Percentiles rank a stretch among this genome's conserved stretches.
These are phyloP conservation scores for Candida pini DNA, from an alignment of 805 yeast genomes.

Conservation along the genomic window DNA sequence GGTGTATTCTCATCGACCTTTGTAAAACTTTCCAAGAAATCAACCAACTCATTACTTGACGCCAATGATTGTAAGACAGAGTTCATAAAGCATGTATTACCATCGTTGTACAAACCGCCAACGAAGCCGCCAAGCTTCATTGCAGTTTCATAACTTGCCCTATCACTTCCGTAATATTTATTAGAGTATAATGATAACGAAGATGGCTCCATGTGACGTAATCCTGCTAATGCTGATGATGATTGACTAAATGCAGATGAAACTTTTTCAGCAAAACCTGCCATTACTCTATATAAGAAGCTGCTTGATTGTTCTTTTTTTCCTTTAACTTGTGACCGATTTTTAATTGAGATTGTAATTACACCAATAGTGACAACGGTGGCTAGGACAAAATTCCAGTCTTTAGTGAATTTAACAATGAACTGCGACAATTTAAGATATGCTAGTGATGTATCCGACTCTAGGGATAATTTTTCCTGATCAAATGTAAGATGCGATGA, in stretches of 20 bases:
- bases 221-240: conserved; percentile 10
- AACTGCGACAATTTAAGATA: too few relatives aligned
- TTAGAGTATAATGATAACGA: not conserved
- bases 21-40: conserved; percentile 47
- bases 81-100: conserved; percentile 94
- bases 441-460: too few relatives aligned
- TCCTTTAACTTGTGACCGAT: conserved; percentile 5
- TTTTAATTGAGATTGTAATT: conserved; percentile 13
- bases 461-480: too few relatives aligned
- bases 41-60: conserved; percentile 55
- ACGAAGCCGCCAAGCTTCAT: conserved; percentile 60
- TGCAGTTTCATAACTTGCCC: conserved; percentile 30
- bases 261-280: conserved; percentile 16
- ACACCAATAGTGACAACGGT: conserved; percentile 15
- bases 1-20: conserved; percentile 6
- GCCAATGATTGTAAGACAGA: conserved; percentile 81
- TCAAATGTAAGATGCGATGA: too few relatives aligned
- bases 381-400: conserved; percentile 15
- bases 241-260: conserved; percentile 15
- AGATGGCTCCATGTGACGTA: not conserved
- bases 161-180: conserved; percentile 1
- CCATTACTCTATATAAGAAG: conserved; percentile 7
- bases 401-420: conserved; percentile 4
- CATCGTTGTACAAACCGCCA: conserved; percentile 86
- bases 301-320: not conserved